These are phyloP conservation scores for Fomes fomentarius DNA, from an alignment of 1,284 basidiomycete genomes.

Conservation along the genomic window DNA sequence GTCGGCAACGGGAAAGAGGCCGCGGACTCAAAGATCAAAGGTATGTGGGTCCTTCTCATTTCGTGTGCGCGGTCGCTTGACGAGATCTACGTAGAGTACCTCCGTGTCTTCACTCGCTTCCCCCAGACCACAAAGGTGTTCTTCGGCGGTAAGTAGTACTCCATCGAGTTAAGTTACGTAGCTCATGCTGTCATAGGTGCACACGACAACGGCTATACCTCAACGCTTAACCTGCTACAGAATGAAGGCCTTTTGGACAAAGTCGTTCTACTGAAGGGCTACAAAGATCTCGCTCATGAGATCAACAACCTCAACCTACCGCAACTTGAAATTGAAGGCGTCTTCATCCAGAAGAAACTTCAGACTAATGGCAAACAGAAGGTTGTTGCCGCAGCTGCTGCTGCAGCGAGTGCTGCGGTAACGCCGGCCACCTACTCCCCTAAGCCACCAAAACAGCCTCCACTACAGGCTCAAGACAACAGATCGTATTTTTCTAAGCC, in stretches of 20 bases:
- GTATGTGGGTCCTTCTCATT: conserved; percentile 25
- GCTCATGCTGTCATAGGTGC: conserved; percentile 37
- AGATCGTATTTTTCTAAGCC: conserved; percentile 23
- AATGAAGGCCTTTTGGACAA: conserved; percentile 54
- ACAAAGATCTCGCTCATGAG: conserved; percentile 48
- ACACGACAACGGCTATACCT: conserved; percentile 60
- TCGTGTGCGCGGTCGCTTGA: not conserved
- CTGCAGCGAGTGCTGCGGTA: conserved; percentile 3
- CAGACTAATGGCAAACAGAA: conserved; percentile 29
- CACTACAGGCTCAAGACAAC: conserved; percentile 30
- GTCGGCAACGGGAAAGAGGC: conserved; percentile 61
- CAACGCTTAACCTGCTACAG: conserved; percentile 48
- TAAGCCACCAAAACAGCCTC: conserved; percentile 17
- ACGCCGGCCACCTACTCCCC: conserved; percentile 15
- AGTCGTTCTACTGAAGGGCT: conserved; percentile 54
- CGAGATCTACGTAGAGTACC: conserved; percentile 38
- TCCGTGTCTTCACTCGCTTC: conserved; percentile 47
- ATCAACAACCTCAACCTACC: conserved; percentile 46
- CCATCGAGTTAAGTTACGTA: no score
- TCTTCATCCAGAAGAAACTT: conserved; percentile 53
- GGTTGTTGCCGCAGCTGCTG: conserved; percentile 14
- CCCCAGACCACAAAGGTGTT: conserved; percentile 48
- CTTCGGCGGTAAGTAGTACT: conserved; percentile 41
- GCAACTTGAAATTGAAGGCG: conserved; percentile 45
- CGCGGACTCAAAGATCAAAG: conserved; percentile 59